phyloP scores from a whole-genome alignment of 208 protist genomes.

The Wallacemonas sp. region DNA sequence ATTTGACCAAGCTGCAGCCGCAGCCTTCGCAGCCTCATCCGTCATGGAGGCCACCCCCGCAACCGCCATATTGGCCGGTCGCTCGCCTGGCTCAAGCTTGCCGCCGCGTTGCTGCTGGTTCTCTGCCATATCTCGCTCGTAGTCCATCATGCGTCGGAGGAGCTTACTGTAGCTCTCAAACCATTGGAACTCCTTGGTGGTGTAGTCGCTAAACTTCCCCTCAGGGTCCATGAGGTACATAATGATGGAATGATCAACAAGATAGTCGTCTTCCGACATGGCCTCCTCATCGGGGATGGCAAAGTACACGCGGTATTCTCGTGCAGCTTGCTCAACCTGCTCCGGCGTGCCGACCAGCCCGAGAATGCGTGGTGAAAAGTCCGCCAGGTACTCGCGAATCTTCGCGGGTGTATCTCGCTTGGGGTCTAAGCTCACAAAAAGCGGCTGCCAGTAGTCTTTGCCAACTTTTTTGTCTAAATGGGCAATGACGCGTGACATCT shows the following conservation, averaged over 20 bases:
- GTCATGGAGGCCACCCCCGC: constrained; percentile 60
- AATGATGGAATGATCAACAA: constrained; percentile 96
- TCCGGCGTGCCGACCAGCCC: constrained; percentile 90
- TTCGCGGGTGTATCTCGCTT: constrained; percentile 82
- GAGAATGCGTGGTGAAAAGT: constrained; percentile 91
- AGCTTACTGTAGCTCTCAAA: constrained; percentile 86
- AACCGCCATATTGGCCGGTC: constrained; percentile 48
- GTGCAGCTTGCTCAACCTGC: constrained; percentile 74
- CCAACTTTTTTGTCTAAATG: constrained; percentile 79
- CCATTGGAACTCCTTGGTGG: constrained; percentile 87
- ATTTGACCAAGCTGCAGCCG: constrained; percentile 26
- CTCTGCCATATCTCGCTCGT: constrained; percentile 48
- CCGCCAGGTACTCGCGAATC: constrained; percentile 85
- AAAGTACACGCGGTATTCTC: constrained; percentile 93
- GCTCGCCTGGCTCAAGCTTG: constrained; percentile 25
- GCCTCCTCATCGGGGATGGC: constrained; percentile 70
- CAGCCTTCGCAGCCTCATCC: constrained; percentile 31
- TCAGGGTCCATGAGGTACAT: constrained; percentile 92
- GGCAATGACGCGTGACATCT: constrained; percentile 86
- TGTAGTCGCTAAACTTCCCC: constrained; percentile 90
- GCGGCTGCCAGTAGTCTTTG: constrained; percentile 81
- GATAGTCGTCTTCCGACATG: constrained; percentile 91
- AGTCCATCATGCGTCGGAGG: constrained; percentile 78
- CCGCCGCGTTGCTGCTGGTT: constrained; percentile 30
- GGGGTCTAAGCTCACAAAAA: constrained; percentile 95